Conservation (phyloP, 768 basidiomycete genomes). For the Mycena indigotica region DNA sequence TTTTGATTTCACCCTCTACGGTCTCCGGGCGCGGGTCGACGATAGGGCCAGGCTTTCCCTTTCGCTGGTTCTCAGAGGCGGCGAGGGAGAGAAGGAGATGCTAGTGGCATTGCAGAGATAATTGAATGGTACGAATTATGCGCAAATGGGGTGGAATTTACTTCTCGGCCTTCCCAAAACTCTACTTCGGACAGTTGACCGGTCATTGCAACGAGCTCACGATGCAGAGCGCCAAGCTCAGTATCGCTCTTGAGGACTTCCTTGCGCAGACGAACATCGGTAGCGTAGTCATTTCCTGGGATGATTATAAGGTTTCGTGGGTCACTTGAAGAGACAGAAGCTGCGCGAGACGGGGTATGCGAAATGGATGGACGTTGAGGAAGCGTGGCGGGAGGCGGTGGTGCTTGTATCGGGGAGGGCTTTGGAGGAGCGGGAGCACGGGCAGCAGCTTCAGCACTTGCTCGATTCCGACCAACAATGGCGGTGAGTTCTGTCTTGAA, state of each 20-base stretch:
- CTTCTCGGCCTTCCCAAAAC: slow-evolving; percentile 97
- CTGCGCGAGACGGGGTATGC: slow-evolving; percentile 60
- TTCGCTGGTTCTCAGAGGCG: slow-evolving; percentile 70
- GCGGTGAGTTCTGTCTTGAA: slow-evolving; percentile 81
- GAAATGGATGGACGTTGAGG: slow-evolving; percentile 39
- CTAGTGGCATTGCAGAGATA: slow-evolving; percentile 40
- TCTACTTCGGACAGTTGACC: slow-evolving; percentile 89
- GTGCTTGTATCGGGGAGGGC: slow-evolving; percentile 26
- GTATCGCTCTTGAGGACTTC: slow-evolving; percentile 77
- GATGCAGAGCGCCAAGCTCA: slow-evolving; percentile 79
- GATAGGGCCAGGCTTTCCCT: slow-evolving; percentile 82
- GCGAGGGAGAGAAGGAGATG: slow-evolving; percentile 77
- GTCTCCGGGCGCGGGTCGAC: slow-evolving; percentile 89
- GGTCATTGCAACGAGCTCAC: slow-evolving; percentile 76
- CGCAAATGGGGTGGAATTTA: slow-evolving; percentile 34
- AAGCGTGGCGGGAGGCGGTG: slow-evolving; percentile 30
- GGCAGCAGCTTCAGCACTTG: slow-evolving; percentile 35
- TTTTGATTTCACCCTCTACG: slow-evolving; percentile 85
- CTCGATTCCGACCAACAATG: slow-evolving; percentile 76
- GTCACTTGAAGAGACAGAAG: slow-evolving; percentile 49
- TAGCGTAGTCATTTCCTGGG: slow-evolving; percentile 57
- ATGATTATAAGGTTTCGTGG: slow-evolving; percentile 43
- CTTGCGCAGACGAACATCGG: slow-evolving; percentile 75
- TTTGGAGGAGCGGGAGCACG: slow-evolving; percentile 32
- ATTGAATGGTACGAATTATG: slow-evolving; percentile 16